Percentiles rank a stretch among this genome's conserved stretches.
phyloP scores from a whole-genome alignment of 148 eudicot species.

The Rhododendron williamsianum region DNA sequence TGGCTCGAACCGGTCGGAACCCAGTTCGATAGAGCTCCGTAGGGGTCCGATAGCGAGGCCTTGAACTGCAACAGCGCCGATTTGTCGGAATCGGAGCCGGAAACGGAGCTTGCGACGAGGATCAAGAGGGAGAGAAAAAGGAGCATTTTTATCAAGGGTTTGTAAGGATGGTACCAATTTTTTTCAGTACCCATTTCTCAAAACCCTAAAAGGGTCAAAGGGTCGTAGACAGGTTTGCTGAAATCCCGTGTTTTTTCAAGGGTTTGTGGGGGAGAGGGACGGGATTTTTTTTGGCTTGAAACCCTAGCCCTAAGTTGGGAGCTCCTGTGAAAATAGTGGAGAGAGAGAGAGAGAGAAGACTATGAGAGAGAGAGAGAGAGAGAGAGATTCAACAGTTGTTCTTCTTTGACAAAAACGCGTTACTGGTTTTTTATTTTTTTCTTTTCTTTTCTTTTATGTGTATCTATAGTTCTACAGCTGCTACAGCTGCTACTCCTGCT shows the following conservation, averaged over 20 bases:
- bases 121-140: conserved; percentile 24
- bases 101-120: conserved; percentile 9
- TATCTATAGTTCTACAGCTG: neutral
- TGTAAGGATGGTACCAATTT: conserved; percentile 23
- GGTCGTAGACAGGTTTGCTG: neutral
- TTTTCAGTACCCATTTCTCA: conserved; percentile 36
- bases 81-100: conserved; percentile 38
- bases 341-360: conserved; percentile 18
- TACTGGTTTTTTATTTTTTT: conserved; percentile 14
- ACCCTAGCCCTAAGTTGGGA: conserved; percentile 27
- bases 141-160: conserved; percentile 23
- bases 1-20: conserved; percentile 26
- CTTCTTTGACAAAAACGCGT: conserved; percentile 36
- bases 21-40: conserved; percentile 48
- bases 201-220: conserved; percentile 39
- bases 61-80: conserved; percentile 50
- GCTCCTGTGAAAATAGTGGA: conserved; percentile 5
- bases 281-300: neutral
- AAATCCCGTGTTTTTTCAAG: neutral
- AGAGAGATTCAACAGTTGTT: conserved; percentile 19
- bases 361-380: neutral
- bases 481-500: neutral
- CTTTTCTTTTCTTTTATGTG: neutral
- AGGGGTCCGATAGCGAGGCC: conserved; percentile 44
- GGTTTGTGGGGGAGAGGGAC: neutral